Base-by-base conservation (phyloP, 495 filamentous ascomycete genomes). In the Podospora fimiseda region DNA sequence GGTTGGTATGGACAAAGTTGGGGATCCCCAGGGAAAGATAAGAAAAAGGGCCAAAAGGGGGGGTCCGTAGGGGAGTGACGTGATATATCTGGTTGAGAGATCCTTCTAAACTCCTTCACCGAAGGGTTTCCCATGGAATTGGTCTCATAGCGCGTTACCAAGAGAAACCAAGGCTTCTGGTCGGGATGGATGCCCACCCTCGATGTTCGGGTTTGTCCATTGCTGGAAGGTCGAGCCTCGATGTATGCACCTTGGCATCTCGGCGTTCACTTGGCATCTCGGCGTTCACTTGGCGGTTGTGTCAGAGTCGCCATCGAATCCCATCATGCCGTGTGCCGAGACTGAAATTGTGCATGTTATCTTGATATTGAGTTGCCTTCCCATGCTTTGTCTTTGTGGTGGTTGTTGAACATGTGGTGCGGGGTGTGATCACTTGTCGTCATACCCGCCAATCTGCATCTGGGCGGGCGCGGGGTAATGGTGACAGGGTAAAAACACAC, bases 161-260 rank as follows among this genome's bases (percentile, higher is more conserved):
- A 41, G 39, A 14, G 18, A n/a, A n/a, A n/a, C n/a, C n/a, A n/a
- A n/a, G n/a, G n/a, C n/a, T n/a, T 16, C 19, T n/a, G 8, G 33
- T 19, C 49, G 42, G 14, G 16, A 16, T 6, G 23, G 2, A 43
- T 9, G 27, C 44, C 1, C 46, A 50, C 20, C 44, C 20, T 30
- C 27, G 48, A 21, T 1, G n/a, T 13, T n/a, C 7, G 24, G 24
- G 14, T 27, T 42, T 52, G 56, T 51, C 48, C 48, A 43, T 19
- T 52, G 58, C 24, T 50, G 52, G 48, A 44, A 45, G 53, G 57
- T 50, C 13, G 20, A 43, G 43, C 43, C 18, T 22, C 48, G 57
- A 50, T 49, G 51, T 47, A 44, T 52, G 55, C 43, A 23, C 36
- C 54, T 60, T 56, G 53, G 53, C 53, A 24, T 38, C 57, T 59